Conservation (phyloP, 805 yeast species). For the Jamesozyma hellenica region DNA sequence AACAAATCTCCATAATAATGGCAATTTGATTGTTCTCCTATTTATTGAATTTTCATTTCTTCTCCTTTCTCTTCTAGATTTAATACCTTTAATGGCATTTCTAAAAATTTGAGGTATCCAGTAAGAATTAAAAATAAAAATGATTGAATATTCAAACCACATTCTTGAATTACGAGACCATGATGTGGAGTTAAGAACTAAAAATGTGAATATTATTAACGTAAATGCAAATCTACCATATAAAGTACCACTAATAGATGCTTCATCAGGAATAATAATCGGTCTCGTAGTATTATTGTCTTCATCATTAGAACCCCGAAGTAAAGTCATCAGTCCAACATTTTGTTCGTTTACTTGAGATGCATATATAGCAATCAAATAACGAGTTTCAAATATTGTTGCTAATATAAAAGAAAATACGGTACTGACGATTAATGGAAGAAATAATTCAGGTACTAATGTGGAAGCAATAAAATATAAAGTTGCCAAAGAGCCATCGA, state of each 20-base stretch:
- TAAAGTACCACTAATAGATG: slow-evolving; percentile 45
- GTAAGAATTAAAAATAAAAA: slow-evolving; percentile 51
- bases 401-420: slow-evolving; percentile 61
- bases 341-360: slow-evolving; percentile 66
- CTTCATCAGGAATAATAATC: slow-evolving; percentile 38
- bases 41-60: slow-evolving; percentile 8
- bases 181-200: slow-evolving; percentile 44
- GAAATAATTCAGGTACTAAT: slow-evolving; percentile 44
- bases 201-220: slow-evolving; percentile 44
- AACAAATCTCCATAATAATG: slow-evolving; percentile 69
- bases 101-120: slow-evolving; percentile 88
- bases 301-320: slow-evolving; percentile 40
- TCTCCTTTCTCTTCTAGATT: slow-evolving; percentile 16
- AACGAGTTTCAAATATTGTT: slow-evolving; percentile 65
- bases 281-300: slow-evolving; percentile 17
- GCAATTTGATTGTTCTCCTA: slow-evolving; percentile 35
- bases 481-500: slow-evolving; percentile 63
- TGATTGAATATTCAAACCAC: slow-evolving; percentile 45
- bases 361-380: slow-evolving; percentile 53
- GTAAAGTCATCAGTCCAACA: slow-evolving; percentile 53
- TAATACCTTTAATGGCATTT: slow-evolving; percentile 34
- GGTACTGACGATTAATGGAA: slow-evolving; percentile 61
- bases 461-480: slow-evolving; percentile 50
- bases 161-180: slow-evolving; percentile 55
- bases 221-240: slow-evolving; percentile 48